Evolutionary conservation across 495 filamentous ascomycete genomes (phyloP).

Genomic region (Penicillium odoratum): DNA sequence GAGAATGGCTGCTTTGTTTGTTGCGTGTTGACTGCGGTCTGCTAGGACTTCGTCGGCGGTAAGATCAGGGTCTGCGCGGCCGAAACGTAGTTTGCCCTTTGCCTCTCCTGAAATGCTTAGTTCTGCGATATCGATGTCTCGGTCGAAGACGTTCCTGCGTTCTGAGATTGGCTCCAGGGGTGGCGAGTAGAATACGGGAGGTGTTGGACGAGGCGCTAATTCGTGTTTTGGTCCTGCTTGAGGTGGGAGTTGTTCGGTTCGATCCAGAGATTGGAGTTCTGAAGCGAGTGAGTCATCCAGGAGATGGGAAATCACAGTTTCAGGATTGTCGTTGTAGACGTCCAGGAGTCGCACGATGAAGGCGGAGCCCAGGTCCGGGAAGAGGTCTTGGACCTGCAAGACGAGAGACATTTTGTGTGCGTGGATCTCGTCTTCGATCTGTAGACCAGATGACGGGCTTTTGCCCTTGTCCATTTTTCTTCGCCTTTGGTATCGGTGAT

Average conservation of each 20-base stretch:
- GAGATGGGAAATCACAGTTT: conserved; percentile 78
- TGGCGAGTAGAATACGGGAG: conserved; percentile 28
- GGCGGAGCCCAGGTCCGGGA: conserved; percentile 81
- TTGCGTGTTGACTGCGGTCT: conserved; percentile 52
- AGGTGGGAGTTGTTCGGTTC: conserved; percentile 40
- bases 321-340: conserved; percentile 72
- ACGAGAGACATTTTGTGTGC: conserved; percentile 81
- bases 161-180: conserved; percentile 27
- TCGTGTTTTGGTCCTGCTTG: conserved; percentile 16
- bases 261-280: conserved; percentile 40
- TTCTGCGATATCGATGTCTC: conserved; percentile 74
- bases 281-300: conserved; percentile 78
- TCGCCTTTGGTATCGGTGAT: conserved; percentile 54
- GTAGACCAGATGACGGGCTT: conserved; percentile 43
- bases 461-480: conserved; percentile 73
- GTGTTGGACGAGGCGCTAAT: conserved; percentile 40
- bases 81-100: conserved; percentile 66
- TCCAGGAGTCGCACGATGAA: conserved; percentile 81
- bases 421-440: conserved; percentile 58
- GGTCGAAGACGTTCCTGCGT: conserved; percentile 70
- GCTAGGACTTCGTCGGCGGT: conserved; percentile 65
- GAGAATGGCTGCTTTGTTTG: conserved; percentile 84
- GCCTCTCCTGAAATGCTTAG: conserved; percentile 54
- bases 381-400: conserved; percentile 86
- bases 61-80: conserved; percentile 61